Evolutionary conservation across 306 rosid genomes (phyloP).

Genomic region (Malus orientalis): DNA sequence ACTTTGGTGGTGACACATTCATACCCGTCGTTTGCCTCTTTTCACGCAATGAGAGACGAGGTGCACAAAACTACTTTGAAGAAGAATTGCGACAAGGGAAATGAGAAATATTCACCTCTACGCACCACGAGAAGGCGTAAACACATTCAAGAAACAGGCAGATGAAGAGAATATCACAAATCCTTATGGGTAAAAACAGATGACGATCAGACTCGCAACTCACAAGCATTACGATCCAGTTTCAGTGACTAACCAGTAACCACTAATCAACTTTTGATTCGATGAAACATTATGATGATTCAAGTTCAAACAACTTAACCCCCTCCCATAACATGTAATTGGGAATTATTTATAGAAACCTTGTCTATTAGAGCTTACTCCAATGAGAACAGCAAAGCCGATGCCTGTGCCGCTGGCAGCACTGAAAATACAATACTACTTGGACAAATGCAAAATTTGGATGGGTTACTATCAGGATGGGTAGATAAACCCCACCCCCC

Average conservation of each 20-base stretch:
- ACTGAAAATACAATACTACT: conserved; percentile 21
- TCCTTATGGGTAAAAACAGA: not conserved
- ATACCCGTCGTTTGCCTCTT: too few relatives aligned
- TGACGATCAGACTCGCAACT: not conserved
- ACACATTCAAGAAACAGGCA: too few relatives aligned
- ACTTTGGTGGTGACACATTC: too few relatives aligned
- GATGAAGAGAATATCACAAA: too few relatives aligned
- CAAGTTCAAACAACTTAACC: not conserved
- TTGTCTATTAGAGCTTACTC: conserved; percentile 17
- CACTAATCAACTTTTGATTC: not conserved
- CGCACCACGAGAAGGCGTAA: too few relatives aligned
- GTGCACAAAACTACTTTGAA: too few relatives aligned
- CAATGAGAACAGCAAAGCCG: conserved; percentile 26
- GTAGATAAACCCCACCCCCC: conserved; percentile 14
- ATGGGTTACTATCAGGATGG: conserved; percentile 14
- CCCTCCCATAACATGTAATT: conserved; percentile 15
- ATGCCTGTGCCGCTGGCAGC: conserved; percentile 27
- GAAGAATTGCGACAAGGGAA: too few relatives aligned
- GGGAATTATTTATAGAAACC: conserved; percentile 27
- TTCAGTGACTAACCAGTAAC: too few relatives aligned
- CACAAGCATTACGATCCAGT: not conserved
- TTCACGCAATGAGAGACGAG: too few relatives aligned
- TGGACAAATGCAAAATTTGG: conserved; percentile 40
- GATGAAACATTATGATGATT: not conserved
- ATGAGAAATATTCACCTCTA: too few relatives aligned